Evolutionary conservation across 148 eudicot genomes (phyloP), one percentile per base, ranked within the genome.

Genomic region (Nepenthes mirabilis): DNA sequence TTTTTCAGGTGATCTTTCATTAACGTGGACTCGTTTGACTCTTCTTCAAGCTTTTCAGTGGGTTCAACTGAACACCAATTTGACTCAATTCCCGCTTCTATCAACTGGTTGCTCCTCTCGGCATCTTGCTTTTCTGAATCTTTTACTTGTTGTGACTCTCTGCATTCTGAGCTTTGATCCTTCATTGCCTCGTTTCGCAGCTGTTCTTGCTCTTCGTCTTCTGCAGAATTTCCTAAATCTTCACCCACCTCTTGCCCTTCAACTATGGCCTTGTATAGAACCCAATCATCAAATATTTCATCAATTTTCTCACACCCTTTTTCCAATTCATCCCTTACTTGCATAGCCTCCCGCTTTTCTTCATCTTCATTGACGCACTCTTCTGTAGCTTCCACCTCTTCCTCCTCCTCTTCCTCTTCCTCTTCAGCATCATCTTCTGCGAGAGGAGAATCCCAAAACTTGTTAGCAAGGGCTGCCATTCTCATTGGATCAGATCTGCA

Each of bases 401-500:
- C 80, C 0, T 33, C 69, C 1, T 61, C 60, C 43, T 66, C 67
- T 6, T 9, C 57, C 1, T 48, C 70, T 33, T 14, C 72, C 40
- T n/a, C 68, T 4, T 47, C 72, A 32, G 57, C 74, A 23, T 23
- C 23, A 23, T 23, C 23, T 23, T 23, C 23, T 47, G 55, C 32
- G 61, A 52, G 51, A 54, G 73, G 52, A 2, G 77, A 66, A 33
- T 84, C 90, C 77, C 72, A 74, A 11, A 81, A 66, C 48, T 82
- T 74, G 14, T 65, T 76, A n/a, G 87, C 77, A 61, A 91, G 80
- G 23, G 90, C 80, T 10, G 85, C 80, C 80, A 88, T 80, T 60
- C 81, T 83, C 60, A 80, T 58, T 1, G 96, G 97, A 79, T 91
- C 94, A 73, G 96, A 88, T 82, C 93, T 85, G 62, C 96, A 91